A percentile compares a stretch with the other conserved stretches of the same genome.
Conservation (phyloP, 495 filamentous ascomycete species). For the Cercophora sp. region DNA sequence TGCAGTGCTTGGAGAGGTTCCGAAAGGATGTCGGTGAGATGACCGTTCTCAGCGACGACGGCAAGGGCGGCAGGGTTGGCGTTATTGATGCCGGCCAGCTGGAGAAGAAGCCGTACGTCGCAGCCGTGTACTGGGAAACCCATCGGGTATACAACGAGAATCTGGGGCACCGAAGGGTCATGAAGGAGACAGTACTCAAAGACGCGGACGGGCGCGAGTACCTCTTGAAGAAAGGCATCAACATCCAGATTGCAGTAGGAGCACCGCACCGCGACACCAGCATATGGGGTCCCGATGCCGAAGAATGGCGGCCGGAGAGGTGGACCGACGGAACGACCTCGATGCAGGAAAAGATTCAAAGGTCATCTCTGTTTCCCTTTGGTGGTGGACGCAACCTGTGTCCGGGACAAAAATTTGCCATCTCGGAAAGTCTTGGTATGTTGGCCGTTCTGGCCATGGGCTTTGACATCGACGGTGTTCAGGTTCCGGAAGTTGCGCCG, state of each 20-base stretch:
- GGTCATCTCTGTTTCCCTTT: constrained; percentile 34
- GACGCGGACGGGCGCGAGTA: constrained; percentile 22
- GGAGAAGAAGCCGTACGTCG: constrained; percentile 13
- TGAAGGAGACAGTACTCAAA: constrained; percentile 28
- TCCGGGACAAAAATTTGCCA: constrained; percentile 44
- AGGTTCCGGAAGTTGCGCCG: constrained; percentile 1
- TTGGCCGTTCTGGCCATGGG: constrained; percentile 32
- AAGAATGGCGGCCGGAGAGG: constrained; percentile 28
- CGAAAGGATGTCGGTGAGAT: constrained; percentile 12
- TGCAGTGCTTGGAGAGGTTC: constrained; percentile 6
- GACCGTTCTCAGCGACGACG: not conserved
- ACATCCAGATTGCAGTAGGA: constrained; percentile 24
- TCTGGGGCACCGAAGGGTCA: constrained; percentile 20
- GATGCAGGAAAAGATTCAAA: constrained; percentile 18
- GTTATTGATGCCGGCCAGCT: constrained; percentile 5
- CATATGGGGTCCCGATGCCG: constrained; percentile 34
- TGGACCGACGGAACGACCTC: constrained; percentile 25
- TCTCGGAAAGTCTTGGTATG: constrained; percentile 35
- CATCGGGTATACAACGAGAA: constrained; percentile 17
- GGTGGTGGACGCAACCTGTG: constrained; percentile 44
- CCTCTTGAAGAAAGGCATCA: constrained; percentile 33
- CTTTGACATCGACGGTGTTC: constrained; percentile 31
- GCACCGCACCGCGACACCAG: constrained; percentile 22
- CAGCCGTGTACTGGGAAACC: constrained; percentile 18
- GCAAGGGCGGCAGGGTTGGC: not conserved